Conservation (phyloP, 352 stramenopile species). For the Pythium angustatum region DNA sequence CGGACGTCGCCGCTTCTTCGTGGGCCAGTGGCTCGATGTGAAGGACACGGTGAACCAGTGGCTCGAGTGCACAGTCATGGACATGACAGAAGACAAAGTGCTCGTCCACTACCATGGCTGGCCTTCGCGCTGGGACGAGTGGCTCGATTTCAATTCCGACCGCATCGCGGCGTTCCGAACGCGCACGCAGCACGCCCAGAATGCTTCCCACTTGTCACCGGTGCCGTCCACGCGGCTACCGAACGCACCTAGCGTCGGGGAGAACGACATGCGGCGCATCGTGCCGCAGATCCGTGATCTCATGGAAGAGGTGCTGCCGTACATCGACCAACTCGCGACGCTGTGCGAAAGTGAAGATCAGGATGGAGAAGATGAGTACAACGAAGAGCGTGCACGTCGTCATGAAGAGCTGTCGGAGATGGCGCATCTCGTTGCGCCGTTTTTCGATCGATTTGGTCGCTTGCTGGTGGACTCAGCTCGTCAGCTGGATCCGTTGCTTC, state of each 20-base stretch:
- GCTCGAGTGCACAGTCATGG: conserved; percentile 96
- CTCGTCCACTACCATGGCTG: conserved; percentile 97
- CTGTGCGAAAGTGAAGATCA: conserved; percentile 52
- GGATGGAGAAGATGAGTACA: conserved; percentile 2
- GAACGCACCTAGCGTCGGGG: conserved; percentile 48
- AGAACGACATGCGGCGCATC: conserved; percentile 46
- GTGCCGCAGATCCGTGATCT: conserved; percentile 60
- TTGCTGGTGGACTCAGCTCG: conserved; percentile 68
- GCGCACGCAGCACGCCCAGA: conserved; percentile 71
- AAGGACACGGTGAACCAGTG: conserved; percentile 98
- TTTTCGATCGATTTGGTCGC: conserved; percentile 83
- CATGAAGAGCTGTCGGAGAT: conserved; percentile 56
- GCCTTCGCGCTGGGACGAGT: conserved; percentile 97
- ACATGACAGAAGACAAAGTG: conserved; percentile 85
- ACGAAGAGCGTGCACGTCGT: not conserved
- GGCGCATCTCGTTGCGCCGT: conserved; percentile 63
- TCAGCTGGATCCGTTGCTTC: conserved; percentile 61
- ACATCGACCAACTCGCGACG: conserved; percentile 60
- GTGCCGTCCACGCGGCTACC: conserved; percentile 52
- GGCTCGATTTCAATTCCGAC: conserved; percentile 93
- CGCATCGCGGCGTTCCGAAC: conserved; percentile 96
- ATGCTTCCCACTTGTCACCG: conserved; percentile 56
- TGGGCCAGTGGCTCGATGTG: conserved; percentile 97
- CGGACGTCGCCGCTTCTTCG: conserved; percentile 60
- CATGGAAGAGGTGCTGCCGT: conserved; percentile 72